A percentile compares a stretch with the other conserved stretches of the same genome.
These are phyloP conservation scores for Alternaria sp. DNA, from an alignment of 2,329 filamentous ascomycete species.

Conservation along the genomic window DNA sequence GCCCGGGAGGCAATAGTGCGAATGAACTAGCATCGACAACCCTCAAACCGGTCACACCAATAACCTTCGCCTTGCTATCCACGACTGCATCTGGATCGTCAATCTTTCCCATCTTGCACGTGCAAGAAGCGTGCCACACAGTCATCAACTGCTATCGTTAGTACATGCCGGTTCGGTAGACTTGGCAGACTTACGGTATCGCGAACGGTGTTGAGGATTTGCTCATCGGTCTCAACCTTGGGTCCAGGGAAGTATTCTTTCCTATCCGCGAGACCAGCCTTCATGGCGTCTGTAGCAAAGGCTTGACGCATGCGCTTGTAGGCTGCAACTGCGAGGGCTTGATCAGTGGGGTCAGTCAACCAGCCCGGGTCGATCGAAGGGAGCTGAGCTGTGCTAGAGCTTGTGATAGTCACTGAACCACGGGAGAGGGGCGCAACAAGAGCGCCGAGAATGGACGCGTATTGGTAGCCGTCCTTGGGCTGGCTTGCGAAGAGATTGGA, in stretches of 20 bases:
- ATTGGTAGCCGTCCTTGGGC: slow-evolving; percentile 37
- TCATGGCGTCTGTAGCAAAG: slow-evolving; percentile 29
- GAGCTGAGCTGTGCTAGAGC: slow-evolving; percentile 25
- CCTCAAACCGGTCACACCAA: slow-evolving; percentile 41
- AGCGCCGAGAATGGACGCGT: slow-evolving; percentile 40
- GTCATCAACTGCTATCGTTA: slow-evolving; percentile 10
- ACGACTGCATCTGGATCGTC: slow-evolving; percentile 43
- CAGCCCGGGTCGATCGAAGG: slow-evolving; percentile 47
- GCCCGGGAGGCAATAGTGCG: slow-evolving; percentile 45
- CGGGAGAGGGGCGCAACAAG: slow-evolving; percentile 45
- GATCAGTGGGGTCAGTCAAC: slow-evolving; percentile 42
- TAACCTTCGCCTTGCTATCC: slow-evolving; percentile 43
- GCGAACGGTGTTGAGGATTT: slow-evolving; percentile 32
- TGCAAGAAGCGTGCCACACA: slow-evolving; percentile 36
- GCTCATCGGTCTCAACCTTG: slow-evolving; percentile 27
- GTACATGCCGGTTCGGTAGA: not conserved
- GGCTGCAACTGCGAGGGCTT: slow-evolving; percentile 38
- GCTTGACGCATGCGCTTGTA: slow-evolving; percentile 41
- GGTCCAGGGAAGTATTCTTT: slow-evolving; percentile 37
- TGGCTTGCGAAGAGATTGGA: slow-evolving; percentile 22
- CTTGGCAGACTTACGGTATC: slow-evolving; percentile 1
- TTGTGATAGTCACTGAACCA: slow-evolving; percentile 45
- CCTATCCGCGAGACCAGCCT: not conserved
- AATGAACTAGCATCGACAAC: slow-evolving; percentile 46
- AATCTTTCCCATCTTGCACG: slow-evolving; percentile 37